Evolutionary conservation across 148 eudicot species (phyloP).

Genomic region (Rhododendron griersonianum): DNA sequence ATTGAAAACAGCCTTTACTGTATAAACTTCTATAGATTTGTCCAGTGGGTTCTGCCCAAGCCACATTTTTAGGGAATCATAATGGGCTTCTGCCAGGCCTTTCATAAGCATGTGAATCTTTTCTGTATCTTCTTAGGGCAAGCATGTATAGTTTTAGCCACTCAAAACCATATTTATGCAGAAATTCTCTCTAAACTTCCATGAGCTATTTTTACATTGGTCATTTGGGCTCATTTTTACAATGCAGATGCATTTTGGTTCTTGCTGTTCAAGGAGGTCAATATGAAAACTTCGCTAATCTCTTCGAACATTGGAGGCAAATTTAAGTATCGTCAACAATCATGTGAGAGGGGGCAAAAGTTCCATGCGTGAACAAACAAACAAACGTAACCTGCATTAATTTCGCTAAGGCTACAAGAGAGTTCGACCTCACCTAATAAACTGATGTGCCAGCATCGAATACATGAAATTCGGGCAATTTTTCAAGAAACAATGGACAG

Average conservation of each 20-base stretch:
- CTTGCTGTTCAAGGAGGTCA: background rate
- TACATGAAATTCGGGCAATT: background rate
- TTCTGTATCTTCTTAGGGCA: background rate
- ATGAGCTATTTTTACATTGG: background rate
- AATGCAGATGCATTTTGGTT: background rate
- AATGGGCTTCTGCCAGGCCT: background rate
- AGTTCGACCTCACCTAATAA: background rate
- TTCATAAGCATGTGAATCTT: background rate
- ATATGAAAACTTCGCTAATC: background rate
- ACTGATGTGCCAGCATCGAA: background rate
- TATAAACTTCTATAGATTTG: background rate
- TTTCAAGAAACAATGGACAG: background rate
- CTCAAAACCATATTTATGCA: too few relatives aligned
- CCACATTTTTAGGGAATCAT: background rate
- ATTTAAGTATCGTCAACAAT: background rate
- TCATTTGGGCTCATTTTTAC: background rate
- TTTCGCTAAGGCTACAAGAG: background rate
- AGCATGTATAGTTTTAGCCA: background rate
- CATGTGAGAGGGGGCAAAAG: background rate
- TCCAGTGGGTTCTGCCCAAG: background rate
- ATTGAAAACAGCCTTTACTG: background rate
- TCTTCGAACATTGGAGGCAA: background rate
- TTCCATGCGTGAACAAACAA: background rate
- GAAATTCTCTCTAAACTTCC: too few relatives aligned
- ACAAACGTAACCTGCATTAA: background rate